Percentiles rank a stretch among this genome's conserved stretches.
phyloP scores from a whole-genome alignment of 768 basidiomycete genomes.

The Multifurca ochricompacta region DNA sequence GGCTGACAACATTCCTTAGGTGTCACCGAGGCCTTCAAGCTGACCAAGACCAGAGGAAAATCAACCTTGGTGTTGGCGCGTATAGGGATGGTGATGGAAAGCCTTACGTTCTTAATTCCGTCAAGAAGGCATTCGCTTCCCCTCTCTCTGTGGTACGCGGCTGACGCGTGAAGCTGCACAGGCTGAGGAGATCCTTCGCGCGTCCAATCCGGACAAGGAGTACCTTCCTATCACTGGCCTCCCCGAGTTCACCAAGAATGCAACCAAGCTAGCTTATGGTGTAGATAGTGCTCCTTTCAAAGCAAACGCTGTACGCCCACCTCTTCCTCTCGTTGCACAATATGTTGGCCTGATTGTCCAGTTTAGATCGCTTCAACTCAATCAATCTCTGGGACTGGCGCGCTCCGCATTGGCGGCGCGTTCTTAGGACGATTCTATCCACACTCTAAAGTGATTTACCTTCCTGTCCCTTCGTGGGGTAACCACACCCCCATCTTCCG shows the following conservation, averaged over 20 bases:
- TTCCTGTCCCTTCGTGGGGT: slow-evolving; percentile 94
- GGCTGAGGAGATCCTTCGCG: slow-evolving; percentile 70
- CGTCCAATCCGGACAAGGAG: slow-evolving; percentile 79
- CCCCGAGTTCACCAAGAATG: slow-evolving; percentile 74
- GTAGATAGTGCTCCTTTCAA: slow-evolving; percentile 64
- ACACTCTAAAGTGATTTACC: slow-evolving; percentile 79
- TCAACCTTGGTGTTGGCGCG: slow-evolving; percentile 96
- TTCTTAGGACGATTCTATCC: slow-evolving; percentile 89
- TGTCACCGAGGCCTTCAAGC: slow-evolving; percentile 95
- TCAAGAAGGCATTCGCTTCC: slow-evolving; percentile 59
- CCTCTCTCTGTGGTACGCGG: neutral
- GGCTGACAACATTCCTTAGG: slow-evolving; percentile 36
- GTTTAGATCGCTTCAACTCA: slow-evolving; percentile 77
- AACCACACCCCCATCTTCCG: slow-evolving; percentile 93
- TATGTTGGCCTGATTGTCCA: neutral
- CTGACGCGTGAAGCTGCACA: slow-evolving; percentile 27
- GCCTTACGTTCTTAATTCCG: slow-evolving; percentile 85
- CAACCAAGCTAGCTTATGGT: slow-evolving; percentile 88
- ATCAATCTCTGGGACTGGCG: slow-evolving; percentile 96
- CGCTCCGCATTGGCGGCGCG: slow-evolving; percentile 88
- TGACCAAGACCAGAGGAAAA: slow-evolving; percentile 85
- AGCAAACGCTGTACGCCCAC: slow-evolving; percentile 53
- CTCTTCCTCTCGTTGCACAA: neutral
- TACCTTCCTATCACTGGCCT: slow-evolving; percentile 95
- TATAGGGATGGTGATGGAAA: slow-evolving; percentile 93